These are phyloP conservation scores for Coemansia pectinata DNA, from an alignment of 192 early-diverging fungal species.

Conservation along the genomic window DNA sequence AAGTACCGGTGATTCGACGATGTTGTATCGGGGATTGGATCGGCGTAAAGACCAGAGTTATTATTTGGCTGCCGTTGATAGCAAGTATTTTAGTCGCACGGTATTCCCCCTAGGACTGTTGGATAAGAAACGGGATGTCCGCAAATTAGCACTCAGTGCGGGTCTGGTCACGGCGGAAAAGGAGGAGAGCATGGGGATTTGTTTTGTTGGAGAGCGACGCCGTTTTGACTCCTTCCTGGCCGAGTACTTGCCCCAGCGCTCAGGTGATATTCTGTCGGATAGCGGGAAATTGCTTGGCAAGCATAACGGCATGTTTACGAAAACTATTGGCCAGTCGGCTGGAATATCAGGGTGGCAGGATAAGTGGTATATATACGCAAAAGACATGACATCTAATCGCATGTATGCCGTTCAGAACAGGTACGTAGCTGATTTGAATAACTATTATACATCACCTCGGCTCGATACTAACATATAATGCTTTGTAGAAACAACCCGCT, in stretches of 20 bases:
- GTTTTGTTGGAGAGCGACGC: slow-evolving; percentile 85
- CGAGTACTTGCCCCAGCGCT: slow-evolving; percentile 56
- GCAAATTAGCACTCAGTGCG: slow-evolving; percentile 60
- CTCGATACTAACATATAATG: not conserved
- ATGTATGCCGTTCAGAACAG: slow-evolving; percentile 70
- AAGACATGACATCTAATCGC: slow-evolving; percentile 62
- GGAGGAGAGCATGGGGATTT: slow-evolving; percentile 96
- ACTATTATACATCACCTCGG: slow-evolving; percentile 2
- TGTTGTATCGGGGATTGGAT: slow-evolving; percentile 59
- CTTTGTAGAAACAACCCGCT: slow-evolving; percentile 28
- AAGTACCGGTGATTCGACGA: not conserved
- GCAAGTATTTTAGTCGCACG: slow-evolving; percentile 30
- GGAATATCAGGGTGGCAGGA: slow-evolving; percentile 61
- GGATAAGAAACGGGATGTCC: slow-evolving; percentile 68
- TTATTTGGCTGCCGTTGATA: slow-evolving; percentile 71
- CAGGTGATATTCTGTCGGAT: slow-evolving; percentile 47
- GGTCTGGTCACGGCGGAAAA: slow-evolving; percentile 62
- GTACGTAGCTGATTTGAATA: slow-evolving; percentile 49
- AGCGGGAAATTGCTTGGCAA: slow-evolving; percentile 30
- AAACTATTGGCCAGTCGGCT: slow-evolving; percentile 82
- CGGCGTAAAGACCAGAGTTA: slow-evolving; percentile 91
- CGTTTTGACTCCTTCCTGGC: slow-evolving; percentile 77
- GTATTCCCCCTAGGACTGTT: slow-evolving; percentile 84
- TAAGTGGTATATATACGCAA: slow-evolving; percentile 77
- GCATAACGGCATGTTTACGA: slow-evolving; percentile 69